Evolutionary conservation across 345 rosid genomes (phyloP).

Genomic region (Schrenkiella parvula): DNA sequence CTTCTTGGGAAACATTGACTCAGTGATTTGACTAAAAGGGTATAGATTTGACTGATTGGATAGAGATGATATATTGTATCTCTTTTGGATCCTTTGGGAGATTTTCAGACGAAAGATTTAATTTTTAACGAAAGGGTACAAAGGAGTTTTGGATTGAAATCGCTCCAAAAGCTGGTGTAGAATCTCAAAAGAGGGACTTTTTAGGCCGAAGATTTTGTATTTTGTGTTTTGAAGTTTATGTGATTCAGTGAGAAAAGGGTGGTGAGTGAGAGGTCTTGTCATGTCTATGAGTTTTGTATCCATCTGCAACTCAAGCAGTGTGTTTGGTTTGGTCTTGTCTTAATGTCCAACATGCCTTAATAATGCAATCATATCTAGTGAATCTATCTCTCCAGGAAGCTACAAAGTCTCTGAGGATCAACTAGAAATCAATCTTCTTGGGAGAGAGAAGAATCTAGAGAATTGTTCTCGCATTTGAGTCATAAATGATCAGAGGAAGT

Average conservation of each 20-base stretch:
- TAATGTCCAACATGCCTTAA: conserved; percentile 33
- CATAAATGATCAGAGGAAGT: conserved; percentile 62
- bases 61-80: background rate
- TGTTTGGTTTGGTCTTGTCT: conserved; percentile 32
- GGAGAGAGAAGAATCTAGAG: conserved; percentile 3
- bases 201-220: conserved; percentile 9
- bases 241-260: conserved; percentile 32
- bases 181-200: conserved; percentile 10
- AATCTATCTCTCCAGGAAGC: background rate
- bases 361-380: conserved; percentile 17
- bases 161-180: conserved; percentile 12
- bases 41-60: conserved; percentile 26
- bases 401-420: conserved; percentile 3
- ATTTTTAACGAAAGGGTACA: conserved; percentile 27
- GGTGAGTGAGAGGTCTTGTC: conserved; percentile 44
- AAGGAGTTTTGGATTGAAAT: conserved; percentile 22
- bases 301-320: conserved; percentile 34
- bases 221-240: conserved; percentile 25
- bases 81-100: conserved; percentile 12
- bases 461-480: conserved; percentile 9
- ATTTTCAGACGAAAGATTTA: background rate
- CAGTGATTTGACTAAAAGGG: conserved; percentile 35
- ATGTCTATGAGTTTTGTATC: conserved; percentile 31
- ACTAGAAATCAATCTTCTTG: background rate
- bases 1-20: conserved; percentile 37